A percentile compares a stretch with the other conserved stretches of the same genome.
Conservation (phyloP, 1,284 basidiomycete species). For the Inonotus obliquus region DNA sequence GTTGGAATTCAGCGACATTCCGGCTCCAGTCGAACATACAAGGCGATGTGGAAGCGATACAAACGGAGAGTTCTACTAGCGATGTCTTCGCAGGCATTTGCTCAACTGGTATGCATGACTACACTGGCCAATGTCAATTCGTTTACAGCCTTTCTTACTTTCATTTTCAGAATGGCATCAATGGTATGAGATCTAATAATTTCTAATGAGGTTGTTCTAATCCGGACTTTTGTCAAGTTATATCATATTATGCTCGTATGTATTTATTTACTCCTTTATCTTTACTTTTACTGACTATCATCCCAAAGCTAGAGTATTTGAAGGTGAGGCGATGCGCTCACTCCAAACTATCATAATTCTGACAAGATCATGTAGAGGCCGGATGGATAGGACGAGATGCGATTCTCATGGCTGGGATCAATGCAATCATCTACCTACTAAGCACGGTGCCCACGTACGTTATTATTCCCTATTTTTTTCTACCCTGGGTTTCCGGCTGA, state of each 20-base stretch:
- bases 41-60: slow-evolving; percentile 84
- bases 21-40: slow-evolving; percentile 79
- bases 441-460: slow-evolving; percentile 83
- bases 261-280: slow-evolving; percentile 20
- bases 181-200: slow-evolving; percentile 46
- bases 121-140: neutral
- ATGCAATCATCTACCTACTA: slow-evolving; percentile 82
- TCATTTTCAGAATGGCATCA: slow-evolving; percentile 74
- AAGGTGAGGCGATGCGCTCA: slow-evolving; percentile 47
- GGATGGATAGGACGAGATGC: slow-evolving; percentile 98
- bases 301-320: slow-evolving; percentile 69
- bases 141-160: neutral
- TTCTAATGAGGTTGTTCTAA: neutral
- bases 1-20: slow-evolving; percentile 48
- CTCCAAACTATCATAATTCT: neutral
- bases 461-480: slow-evolving; percentile 28
- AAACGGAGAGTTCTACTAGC: slow-evolving; percentile 88
- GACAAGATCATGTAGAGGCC: slow-evolving; percentile 56
- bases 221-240: slow-evolving; percentile 47
- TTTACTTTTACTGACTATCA: slow-evolving; percentile 17
- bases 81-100: slow-evolving; percentile 96
- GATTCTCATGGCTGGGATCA: slow-evolving; percentile 96
- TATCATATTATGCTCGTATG: slow-evolving; percentile 92
- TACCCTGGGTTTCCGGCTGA: neutral
- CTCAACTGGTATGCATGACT: slow-evolving; percentile 68